phyloP scores from a whole-genome alignment of 2,329 filamentous ascomycete species.

The Phoma sp. region DNA sequence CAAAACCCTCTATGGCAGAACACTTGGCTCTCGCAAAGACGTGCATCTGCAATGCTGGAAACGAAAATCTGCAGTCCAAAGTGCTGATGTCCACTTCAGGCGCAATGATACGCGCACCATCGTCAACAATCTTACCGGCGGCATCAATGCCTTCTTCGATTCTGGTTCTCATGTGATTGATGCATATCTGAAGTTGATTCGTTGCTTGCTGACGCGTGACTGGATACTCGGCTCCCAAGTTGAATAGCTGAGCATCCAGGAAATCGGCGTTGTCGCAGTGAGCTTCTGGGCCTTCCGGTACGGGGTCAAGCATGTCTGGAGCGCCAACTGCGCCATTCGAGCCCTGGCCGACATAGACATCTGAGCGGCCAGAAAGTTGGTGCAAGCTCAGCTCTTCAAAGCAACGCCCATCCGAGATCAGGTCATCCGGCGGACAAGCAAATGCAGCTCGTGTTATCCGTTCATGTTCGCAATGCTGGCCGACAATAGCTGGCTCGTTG shows the following conservation, averaged over 20 bases:
- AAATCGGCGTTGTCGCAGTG: constrained; percentile 39
- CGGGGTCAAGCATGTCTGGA: constrained; percentile 33
- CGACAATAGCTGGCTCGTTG: constrained; percentile 30
- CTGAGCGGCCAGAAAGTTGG: constrained; percentile 31
- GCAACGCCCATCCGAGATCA: constrained; percentile 29
- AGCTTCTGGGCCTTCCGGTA: constrained; percentile 33
- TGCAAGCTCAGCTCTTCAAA: constrained; percentile 31
- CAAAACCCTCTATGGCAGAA: constrained; percentile 29
- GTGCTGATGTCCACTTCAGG: constrained; percentile 27
- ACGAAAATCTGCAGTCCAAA: constrained; percentile 30
- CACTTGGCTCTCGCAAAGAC: constrained; percentile 26
- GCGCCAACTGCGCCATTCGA: constrained; percentile 35
- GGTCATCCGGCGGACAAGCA: constrained; percentile 19
- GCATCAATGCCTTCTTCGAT: constrained; percentile 29
- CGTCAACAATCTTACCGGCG: constrained; percentile 30
- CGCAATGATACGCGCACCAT: constrained; percentile 23
- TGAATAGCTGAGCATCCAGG: constrained; percentile 24
- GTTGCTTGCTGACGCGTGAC: constrained; percentile 30
- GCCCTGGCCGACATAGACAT: constrained; percentile 28
- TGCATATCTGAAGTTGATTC: constrained; percentile 27
- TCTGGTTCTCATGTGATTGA: constrained; percentile 27
- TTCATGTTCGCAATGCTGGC: constrained; percentile 38
- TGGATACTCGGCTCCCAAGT: constrained; percentile 25
- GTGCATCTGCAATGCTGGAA: constrained; percentile 31
- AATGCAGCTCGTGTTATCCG: constrained; percentile 33